Evolutionary conservation across 306 rosid species (phyloP), one percentile per base, ranked within the genome.

Genomic region (Parietaria judaica): DNA sequence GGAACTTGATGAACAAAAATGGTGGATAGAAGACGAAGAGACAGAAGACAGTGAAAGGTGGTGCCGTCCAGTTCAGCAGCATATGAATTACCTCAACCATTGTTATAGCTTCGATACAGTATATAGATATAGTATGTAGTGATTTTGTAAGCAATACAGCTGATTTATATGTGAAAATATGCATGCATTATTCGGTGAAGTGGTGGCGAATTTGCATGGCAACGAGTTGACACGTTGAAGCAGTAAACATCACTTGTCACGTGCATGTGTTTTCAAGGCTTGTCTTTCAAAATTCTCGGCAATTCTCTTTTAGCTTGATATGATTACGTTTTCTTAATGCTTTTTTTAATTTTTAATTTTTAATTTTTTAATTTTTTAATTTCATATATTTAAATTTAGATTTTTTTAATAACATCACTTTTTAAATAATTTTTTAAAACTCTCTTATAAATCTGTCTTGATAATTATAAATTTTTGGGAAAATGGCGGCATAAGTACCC

Each of bases 21-120:
- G 87, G 86, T 41, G 87, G 96, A 15, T 82, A 66, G 75, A 88
- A 61, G 47, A 82, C 54, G 67, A 60, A 54, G 34, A 82, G 79
- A 15, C 77, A 61, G 52, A 88, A 63, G 79, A 88, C 79, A 59
- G 94, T 83, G 67, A 73, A 14, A 13, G 83, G 76, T 10, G 88
- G 90, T 60, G 83, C 86, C 58, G 70, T 61, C 11, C 85, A 9
- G 67, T 81, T 81, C 50, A 88, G 64, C 56, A 88, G 64, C 53
- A 3, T 73, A 66, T 79, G 79, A 39, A 88, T 69, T 34, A 84
- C 60, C 31, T 73, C 74, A 81, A 81, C 60, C 60, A 60, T 61
- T 58, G 64, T 23, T 23, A 23, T 23, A 23, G 31, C 31, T 23
- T 23, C 4, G 54, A 0, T n/a, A 11, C 7, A 17, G n/a, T 6